Evolutionary conservation across 1,139 yeast genomes (phyloP).

Genomic region (Arxiozyma bovina): DNA sequence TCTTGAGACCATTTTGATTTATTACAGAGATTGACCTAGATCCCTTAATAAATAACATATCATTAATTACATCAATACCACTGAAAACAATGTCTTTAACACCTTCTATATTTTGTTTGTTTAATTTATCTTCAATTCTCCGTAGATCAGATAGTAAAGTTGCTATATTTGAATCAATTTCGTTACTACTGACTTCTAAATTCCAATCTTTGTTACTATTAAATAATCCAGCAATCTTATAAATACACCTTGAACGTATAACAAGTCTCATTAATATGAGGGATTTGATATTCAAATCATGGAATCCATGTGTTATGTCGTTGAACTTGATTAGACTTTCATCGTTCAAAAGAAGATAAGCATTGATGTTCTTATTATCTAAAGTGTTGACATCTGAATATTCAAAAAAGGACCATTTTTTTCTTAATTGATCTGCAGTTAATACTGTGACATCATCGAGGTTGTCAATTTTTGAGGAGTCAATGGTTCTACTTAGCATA

Average conservation of each 20-base stretch:
- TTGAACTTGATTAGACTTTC: constrained; percentile 43
- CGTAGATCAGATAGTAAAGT: constrained; percentile 25
- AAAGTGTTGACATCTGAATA: constrained; percentile 28
- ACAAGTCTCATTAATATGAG: constrained; percentile 58
- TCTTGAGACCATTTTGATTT: constrained; percentile 59
- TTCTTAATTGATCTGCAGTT: constrained; percentile 40
- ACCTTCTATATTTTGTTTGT: constrained; percentile 25
- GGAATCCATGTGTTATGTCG: constrained; percentile 38
- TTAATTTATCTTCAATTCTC: constrained; percentile 23
- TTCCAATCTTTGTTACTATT: constrained; percentile 26
- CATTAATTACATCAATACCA: constrained; percentile 56
- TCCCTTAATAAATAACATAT: constrained; percentile 51
- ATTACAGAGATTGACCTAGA: constrained; percentile 47
- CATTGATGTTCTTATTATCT: constrained; percentile 24
- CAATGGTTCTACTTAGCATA: constrained; percentile 38
- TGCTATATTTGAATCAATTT: constrained; percentile 50
- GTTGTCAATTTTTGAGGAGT: constrained; percentile 36
- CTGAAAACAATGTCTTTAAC: constrained; percentile 29
- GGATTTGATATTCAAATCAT: constrained; percentile 40
- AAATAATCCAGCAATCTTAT: constrained; percentile 45
- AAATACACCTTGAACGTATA: constrained; percentile 52
- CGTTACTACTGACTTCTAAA: constrained; percentile 52
- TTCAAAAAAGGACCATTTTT: constrained; percentile 50
- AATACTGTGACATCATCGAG: constrained; percentile 18
- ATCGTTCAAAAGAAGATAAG: constrained; percentile 31